Conservation (phyloP, 2,329 filamentous ascomycete genomes). For the Claviceps sp. region DNA sequence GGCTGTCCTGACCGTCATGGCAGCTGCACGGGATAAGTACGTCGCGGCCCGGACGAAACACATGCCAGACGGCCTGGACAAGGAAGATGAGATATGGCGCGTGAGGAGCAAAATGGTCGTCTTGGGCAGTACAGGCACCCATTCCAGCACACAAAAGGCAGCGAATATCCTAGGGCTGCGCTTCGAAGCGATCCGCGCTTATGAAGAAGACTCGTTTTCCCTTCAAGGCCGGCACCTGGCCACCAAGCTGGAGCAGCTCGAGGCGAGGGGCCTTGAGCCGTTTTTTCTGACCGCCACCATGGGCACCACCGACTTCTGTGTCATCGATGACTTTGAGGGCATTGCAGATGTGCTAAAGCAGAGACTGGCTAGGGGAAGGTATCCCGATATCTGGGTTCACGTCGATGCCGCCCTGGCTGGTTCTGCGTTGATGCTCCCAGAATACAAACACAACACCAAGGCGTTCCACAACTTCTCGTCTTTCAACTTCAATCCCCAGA, state of each 20-base stretch:
- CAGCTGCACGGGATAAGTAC: conserved; percentile 73
- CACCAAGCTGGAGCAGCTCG: conserved; percentile 48
- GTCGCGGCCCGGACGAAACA: conserved; percentile 45
- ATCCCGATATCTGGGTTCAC: conserved; percentile 68
- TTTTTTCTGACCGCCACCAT: conserved; percentile 78
- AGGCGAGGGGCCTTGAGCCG: conserved; percentile 58
- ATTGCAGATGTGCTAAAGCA: conserved; percentile 38
- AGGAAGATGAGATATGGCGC: conserved; percentile 55
- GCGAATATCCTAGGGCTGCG: conserved; percentile 77
- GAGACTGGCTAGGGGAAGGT: conserved; percentile 13
- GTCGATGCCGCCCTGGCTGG: conserved; percentile 90
- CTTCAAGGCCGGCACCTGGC: conserved; percentile 54
- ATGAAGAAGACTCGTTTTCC: conserved; percentile 49
- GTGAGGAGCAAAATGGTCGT: conserved; percentile 50
- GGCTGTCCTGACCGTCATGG: conserved; percentile 73
- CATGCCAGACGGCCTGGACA: conserved; percentile 41
- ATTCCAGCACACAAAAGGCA: conserved; percentile 78
- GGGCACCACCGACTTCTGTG: conserved; percentile 80
- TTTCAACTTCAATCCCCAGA: conserved; percentile 94
- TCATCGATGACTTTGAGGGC: conserved; percentile 65
- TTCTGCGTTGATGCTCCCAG: conserved; percentile 66
- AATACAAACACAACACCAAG: conserved; percentile 56
- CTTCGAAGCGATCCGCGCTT: conserved; percentile 55
- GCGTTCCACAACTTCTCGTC: conserved; percentile 61
- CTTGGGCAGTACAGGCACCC: conserved; percentile 63